Conservation (phyloP, 2,329 filamentous ascomycete species). For the Colletotrichum trifolii region DNA sequence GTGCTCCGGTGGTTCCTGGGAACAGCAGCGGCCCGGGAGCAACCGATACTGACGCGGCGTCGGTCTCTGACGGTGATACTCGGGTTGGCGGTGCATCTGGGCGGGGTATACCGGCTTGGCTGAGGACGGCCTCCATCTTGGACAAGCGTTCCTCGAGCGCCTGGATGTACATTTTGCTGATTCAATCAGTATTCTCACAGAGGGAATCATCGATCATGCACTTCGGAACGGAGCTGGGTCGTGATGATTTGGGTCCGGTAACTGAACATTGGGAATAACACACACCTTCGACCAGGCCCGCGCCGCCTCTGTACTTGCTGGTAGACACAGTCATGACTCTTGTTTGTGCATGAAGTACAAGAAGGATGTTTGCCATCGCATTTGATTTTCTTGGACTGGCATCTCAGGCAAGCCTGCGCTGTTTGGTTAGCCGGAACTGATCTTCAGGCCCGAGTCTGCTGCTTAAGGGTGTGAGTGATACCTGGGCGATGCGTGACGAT, state of each 20-base stretch:
- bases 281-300: constrained; percentile 32
- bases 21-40: constrained; percentile 7
- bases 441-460: no score
- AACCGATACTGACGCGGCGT: constrained; percentile 26
- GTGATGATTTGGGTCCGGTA: no score
- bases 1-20: background rate
- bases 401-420: constrained; percentile 34
- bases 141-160: constrained; percentile 33
- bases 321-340: constrained; percentile 29
- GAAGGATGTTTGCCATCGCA: constrained; percentile 31
- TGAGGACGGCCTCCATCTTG: constrained; percentile 34
- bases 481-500: constrained; percentile 23
- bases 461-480: background rate
- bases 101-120: constrained; percentile 24
- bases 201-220: fast-evolving
- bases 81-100: constrained; percentile 25
- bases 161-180: constrained; percentile 34
- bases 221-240: no score
- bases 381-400: constrained; percentile 35
- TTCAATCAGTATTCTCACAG: background rate
- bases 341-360: constrained; percentile 27
- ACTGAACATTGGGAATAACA: no score
- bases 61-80: constrained; percentile 28
- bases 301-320: constrained; percentile 32
- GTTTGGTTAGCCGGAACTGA: background rate